Conservation (phyloP, 345 rosid species). For the Ceriops zippeliana region DNA sequence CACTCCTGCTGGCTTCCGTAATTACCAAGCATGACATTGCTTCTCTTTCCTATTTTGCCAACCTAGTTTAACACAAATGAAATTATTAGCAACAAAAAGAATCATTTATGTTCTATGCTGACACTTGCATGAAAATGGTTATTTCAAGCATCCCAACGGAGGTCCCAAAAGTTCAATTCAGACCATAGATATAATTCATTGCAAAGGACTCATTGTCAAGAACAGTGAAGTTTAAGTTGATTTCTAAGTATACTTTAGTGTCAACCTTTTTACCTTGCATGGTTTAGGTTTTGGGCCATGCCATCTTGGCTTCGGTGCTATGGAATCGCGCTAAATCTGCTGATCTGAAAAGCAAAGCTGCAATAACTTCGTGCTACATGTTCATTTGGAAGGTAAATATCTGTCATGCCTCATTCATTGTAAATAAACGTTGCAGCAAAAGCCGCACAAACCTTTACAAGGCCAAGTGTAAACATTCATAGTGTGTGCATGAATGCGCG, state of each 20-base stretch:
- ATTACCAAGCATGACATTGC: neutral
- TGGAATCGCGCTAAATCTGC: slow-evolving; percentile 76
- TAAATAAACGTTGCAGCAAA: neutral
- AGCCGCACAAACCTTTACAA: too few species aligned
- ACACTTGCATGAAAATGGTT: too few species aligned
- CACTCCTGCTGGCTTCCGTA: neutral
- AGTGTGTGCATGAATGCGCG: too few species aligned
- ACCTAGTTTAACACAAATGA: too few species aligned
- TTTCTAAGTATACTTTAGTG: neutral
- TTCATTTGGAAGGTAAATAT: slow-evolving; percentile 86
- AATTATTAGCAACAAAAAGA: too few species aligned
- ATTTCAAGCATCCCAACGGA: neutral
- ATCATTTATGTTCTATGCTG: too few species aligned
- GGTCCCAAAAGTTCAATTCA: neutral
- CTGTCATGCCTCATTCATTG: neutral
- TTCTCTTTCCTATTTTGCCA: neutral
- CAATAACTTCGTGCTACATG: slow-evolving; percentile 91
- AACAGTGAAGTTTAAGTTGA: neutral
- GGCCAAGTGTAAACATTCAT: too few species aligned
- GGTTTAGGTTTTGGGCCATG: slow-evolving; percentile 70
- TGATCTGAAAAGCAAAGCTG: slow-evolving; percentile 67
- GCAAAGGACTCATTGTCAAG: too few species aligned
- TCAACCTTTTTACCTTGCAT: too few species aligned
- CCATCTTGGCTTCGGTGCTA: slow-evolving; percentile 47
- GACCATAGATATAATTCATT: neutral